Percentiles rank a stretch among this genome's conserved stretches.
Conservation (phyloP, 2,329 filamentous ascomycete genomes). For the Penicillium sp. region DNA sequence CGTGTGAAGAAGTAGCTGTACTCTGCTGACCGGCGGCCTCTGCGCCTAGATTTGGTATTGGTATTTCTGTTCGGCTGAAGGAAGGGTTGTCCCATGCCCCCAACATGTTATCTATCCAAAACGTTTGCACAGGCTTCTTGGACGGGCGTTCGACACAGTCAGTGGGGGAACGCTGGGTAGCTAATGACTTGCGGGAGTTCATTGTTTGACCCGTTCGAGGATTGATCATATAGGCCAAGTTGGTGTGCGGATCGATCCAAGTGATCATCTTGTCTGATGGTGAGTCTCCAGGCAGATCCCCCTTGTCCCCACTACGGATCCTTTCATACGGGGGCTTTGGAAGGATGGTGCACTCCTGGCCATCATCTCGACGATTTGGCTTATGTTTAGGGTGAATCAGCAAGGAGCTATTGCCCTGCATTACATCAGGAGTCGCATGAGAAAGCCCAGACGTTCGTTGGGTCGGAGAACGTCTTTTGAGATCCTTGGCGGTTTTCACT, state of each 20-base stretch:
- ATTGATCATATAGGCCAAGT: constrained; percentile 33
- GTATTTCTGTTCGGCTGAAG: constrained; percentile 55
- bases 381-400: background rate
- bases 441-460: background rate
- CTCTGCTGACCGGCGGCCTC: constrained; percentile 17
- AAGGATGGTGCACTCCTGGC: background rate
- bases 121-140: constrained; percentile 10
- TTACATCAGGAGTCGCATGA: background rate
- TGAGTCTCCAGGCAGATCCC: background rate
- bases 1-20: constrained; percentile 8
- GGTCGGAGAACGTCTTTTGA: background rate
- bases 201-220: constrained; percentile 35
- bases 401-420: background rate
- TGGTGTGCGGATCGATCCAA: constrained; percentile 63
- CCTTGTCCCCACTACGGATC: background rate
- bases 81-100: constrained; percentile 72
- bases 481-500: constrained; percentile 35
- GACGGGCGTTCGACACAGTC: background rate
- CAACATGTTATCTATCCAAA: constrained; percentile 62
- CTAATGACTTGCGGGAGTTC: constrained; percentile 7
- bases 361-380: background rate
- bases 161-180: constrained; percentile 12
- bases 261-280: constrained; percentile 21
- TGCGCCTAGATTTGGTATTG: constrained; percentile 39
- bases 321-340: background rate